Evolutionary conservation across 228 moss, liverwort and hornwort genomes (phyloP).

Genomic region (Sphagnum fallax): DNA sequence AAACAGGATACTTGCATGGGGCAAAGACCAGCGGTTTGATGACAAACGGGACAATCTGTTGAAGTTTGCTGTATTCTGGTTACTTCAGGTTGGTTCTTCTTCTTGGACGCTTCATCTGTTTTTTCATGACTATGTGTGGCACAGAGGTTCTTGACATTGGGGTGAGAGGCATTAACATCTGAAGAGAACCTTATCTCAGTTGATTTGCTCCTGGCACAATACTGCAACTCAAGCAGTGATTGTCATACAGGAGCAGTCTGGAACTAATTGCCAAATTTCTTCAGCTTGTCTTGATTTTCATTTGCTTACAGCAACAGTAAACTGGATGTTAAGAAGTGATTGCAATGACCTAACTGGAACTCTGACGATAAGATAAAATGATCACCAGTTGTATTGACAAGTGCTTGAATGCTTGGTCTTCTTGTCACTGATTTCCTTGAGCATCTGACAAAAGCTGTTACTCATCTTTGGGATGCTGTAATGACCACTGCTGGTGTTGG

Average conservation of each 20-base stretch:
- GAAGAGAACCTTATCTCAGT: background rate
- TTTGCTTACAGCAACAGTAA: no score
- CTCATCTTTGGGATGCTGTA: no score
- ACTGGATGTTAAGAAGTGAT: no score
- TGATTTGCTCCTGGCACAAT: background rate
- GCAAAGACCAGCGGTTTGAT: slow-evolving; percentile 89
- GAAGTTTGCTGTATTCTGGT: slow-evolving; percentile 73
- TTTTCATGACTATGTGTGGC: background rate
- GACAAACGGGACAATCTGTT: slow-evolving; percentile 59
- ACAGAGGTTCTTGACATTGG: background rate
- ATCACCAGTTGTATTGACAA: no score
- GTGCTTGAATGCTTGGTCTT: no score
- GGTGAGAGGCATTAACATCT: background rate
- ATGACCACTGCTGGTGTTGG: slow-evolving; percentile 1
- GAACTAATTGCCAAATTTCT: background rate
- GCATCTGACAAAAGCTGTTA: no score
- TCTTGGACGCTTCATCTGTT: background rate
- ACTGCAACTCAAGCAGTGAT: no score
- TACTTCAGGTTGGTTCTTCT: slow-evolving; percentile 44
- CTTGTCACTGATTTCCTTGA: no score
- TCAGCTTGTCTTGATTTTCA: no score
- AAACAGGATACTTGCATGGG: slow-evolving; percentile 75
- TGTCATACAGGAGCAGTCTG: background rate
- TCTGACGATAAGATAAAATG: no score
- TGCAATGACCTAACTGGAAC: no score